Percentiles rank a stretch among this genome's conserved stretches.
Evolutionary conservation across 208 protist genomes (phyloP).

Genomic region (Leishmania lainsoni): DNA sequence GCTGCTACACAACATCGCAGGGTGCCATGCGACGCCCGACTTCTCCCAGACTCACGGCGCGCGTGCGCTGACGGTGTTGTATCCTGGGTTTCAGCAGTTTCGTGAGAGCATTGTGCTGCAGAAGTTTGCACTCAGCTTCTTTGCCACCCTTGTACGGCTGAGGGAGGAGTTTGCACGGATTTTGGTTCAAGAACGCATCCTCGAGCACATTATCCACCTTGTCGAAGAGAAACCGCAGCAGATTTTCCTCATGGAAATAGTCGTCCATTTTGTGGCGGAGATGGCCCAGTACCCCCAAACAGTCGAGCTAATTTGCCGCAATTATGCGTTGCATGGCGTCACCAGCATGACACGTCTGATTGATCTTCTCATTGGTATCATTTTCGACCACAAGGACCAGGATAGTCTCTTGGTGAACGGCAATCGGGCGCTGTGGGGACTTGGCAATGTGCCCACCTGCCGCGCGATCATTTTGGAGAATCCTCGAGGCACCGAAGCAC

Average conservation of each 20-base stretch:
- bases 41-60: slow-evolving; percentile 45
- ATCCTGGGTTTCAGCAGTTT: slow-evolving; percentile 57
- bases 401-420: slow-evolving; percentile 74
- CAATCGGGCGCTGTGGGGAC: slow-evolving; percentile 81
- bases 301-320: slow-evolving; percentile 28
- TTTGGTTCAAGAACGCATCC: slow-evolving; percentile 48
- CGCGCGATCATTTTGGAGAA: slow-evolving; percentile 76
- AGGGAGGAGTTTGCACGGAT: slow-evolving; percentile 48
- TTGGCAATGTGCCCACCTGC: slow-evolving; percentile 72
- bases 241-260: slow-evolving; percentile 84
- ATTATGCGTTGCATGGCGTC: slow-evolving; percentile 24
- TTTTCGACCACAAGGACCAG: slow-evolving; percentile 73
- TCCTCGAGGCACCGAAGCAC: slow-evolving; percentile 58
- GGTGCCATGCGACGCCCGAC: slow-evolving; percentile 31
- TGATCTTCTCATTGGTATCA: slow-evolving; percentile 76
- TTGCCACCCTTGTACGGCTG: slow-evolving; percentile 55
- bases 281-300: slow-evolving; percentile 59
- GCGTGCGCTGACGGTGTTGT: slow-evolving; percentile 48
- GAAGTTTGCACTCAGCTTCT: slow-evolving; percentile 85
- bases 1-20: slow-evolving; percentile 79
- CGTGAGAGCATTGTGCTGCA: slow-evolving; percentile 69
- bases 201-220: slow-evolving; percentile 67
- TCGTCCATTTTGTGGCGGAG: slow-evolving; percentile 71
- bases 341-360: slow-evolving; percentile 52
- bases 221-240: slow-evolving; percentile 61